phyloP scores from a whole-genome alignment of 495 filamentous ascomycete species.

The Neurospora sp. region DNA sequence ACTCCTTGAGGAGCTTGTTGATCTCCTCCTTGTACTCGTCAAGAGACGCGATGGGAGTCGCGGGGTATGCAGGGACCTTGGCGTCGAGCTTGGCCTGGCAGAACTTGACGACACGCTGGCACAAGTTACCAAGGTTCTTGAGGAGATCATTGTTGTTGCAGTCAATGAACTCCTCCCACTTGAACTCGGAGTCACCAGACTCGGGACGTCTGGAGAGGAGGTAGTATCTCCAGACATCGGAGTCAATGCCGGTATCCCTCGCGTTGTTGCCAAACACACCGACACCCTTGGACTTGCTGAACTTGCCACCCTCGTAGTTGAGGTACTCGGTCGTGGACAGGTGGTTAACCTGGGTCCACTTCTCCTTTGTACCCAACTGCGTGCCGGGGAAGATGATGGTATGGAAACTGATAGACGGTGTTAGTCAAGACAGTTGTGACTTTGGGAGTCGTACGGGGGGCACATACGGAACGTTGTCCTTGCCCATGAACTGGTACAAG shows the following conservation, averaged over 20 bases:
- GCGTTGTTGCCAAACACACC: slow-evolving; percentile 89
- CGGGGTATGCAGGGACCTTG: slow-evolving; percentile 56
- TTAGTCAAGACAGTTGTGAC: not conserved
- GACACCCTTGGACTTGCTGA: slow-evolving; percentile 82
- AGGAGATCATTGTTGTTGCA: slow-evolving; percentile 87
- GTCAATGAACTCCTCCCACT: slow-evolving; percentile 73
- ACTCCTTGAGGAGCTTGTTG: slow-evolving; percentile 54
- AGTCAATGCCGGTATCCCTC: slow-evolving; percentile 74
- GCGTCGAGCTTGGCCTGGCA: slow-evolving; percentile 64
- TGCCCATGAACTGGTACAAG: slow-evolving; percentile 96
- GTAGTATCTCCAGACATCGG: slow-evolving; percentile 91
- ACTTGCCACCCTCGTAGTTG: slow-evolving; percentile 93
- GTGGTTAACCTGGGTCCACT: slow-evolving; percentile 87
- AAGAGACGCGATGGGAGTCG: slow-evolving; percentile 15
- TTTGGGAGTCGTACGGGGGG: not conserved
- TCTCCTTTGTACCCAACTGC: slow-evolving; percentile 72
- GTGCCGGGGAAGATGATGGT: slow-evolving; percentile 84
- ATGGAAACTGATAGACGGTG: slow-evolving; percentile 47
- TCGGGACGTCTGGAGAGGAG: slow-evolving; percentile 82
- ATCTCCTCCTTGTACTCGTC: slow-evolving; percentile 46
- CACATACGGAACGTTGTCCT: slow-evolving; percentile 73
- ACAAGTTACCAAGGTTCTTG: slow-evolving; percentile 86
- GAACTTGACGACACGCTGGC: slow-evolving; percentile 89
- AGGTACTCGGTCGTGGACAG: slow-evolving; percentile 90
- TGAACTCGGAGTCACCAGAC: slow-evolving; percentile 79